Evolutionary conservation across 331 rosid genomes (phyloP).

Genomic region (Malus hybrid): DNA sequence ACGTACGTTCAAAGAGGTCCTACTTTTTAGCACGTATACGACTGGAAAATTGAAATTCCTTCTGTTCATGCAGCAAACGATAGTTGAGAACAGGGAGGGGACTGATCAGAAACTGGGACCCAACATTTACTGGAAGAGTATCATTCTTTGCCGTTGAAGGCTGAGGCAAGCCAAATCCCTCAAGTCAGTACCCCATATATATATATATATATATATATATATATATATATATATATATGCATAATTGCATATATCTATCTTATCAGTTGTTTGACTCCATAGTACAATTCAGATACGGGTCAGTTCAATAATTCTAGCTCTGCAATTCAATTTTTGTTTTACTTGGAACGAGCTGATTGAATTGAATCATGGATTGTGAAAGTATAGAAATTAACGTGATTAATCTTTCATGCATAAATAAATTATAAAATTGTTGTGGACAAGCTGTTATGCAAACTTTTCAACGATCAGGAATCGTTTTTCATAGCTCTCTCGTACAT

Average conservation of each 20-base stretch:
- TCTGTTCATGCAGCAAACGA: background rate
- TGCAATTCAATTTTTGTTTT: background rate
- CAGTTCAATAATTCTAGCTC: background rate
- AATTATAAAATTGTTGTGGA: background rate
- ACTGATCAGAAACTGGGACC: background rate
- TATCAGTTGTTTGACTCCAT: background rate
- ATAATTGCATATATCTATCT: background rate
- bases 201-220: no score
- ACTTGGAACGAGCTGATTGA: background rate
- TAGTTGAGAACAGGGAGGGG: background rate
- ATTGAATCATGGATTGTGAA: background rate
- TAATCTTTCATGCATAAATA: background rate
- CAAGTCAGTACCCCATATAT: background rate
- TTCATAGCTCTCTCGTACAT: background rate
- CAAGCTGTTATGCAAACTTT: background rate
- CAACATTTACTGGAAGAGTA: background rate
- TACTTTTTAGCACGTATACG: background rate
- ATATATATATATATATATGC: no score
- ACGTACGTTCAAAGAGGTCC: background rate
- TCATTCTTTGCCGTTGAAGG: background rate
- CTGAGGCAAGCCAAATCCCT: background rate
- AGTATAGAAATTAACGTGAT: background rate
- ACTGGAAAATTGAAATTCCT: background rate
- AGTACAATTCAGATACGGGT: background rate
- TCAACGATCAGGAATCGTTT: background rate